Evolutionary conservation across 2,329 filamentous ascomycete species (phyloP).

Genomic region (Whalleya microplaca): DNA sequence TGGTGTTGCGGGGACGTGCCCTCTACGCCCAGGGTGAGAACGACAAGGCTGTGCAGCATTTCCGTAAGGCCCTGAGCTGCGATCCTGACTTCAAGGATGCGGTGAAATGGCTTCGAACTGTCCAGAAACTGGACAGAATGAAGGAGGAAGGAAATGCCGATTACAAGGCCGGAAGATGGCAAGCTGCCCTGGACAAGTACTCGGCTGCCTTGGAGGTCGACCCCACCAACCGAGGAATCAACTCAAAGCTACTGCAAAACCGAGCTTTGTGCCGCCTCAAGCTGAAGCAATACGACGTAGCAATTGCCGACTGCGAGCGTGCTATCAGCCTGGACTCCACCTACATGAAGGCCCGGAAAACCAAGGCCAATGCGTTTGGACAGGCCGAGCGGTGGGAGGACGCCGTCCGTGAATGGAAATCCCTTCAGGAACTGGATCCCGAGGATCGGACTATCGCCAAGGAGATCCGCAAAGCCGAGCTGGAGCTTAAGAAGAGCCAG

Average conservation of each 20-base stretch:
- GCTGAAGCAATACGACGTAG: constrained; percentile 81
- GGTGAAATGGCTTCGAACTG: constrained; percentile 83
- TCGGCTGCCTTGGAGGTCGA: constrained; percentile 82
- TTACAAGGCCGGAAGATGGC: constrained; percentile 84
- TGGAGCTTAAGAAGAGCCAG: constrained; percentile 96
- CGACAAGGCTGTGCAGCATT: constrained; percentile 90
- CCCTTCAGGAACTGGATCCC: constrained; percentile 80
- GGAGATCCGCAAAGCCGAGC: constrained; percentile 86
- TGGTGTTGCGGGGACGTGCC: constrained; percentile 85
- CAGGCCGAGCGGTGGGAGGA: constrained; percentile 90
- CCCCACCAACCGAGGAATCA: constrained; percentile 85
- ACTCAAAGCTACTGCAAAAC: constrained; percentile 94
- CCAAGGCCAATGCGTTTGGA: constrained; percentile 87
- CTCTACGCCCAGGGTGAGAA: constrained; percentile 93
- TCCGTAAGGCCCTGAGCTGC: constrained; percentile 84
- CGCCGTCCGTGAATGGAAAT: constrained; percentile 86
- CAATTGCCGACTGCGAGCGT: constrained; percentile 83
- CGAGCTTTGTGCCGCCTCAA: constrained; percentile 82
- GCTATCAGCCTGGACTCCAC: constrained; percentile 81
- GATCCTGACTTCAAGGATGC: constrained; percentile 92
- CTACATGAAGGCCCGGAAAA: constrained; percentile 91
- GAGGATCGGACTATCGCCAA: constrained; percentile 78
- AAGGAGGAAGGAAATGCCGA: constrained; percentile 91
- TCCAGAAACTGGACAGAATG: constrained; percentile 89
- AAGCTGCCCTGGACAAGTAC: constrained; percentile 83